These are phyloP conservation scores for Sisymbrium altissimum DNA, from an alignment of 345 rosid species.

Conservation along the genomic window DNA sequence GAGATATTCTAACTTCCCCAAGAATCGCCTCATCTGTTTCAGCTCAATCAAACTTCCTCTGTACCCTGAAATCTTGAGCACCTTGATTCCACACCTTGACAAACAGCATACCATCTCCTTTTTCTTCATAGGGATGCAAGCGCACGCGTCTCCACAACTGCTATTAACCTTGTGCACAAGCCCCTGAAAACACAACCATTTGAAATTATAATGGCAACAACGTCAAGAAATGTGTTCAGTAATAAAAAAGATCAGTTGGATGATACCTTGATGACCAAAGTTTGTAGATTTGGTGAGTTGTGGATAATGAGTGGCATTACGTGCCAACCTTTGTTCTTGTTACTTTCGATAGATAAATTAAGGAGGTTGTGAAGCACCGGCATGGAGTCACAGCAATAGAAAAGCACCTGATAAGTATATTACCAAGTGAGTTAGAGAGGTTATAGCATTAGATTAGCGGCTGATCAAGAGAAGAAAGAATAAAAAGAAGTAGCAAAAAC, in stretches of 20 bases:
- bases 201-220: background rate
- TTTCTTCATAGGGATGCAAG: background rate
- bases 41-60: background rate
- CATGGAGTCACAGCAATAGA: too few relatives aligned
- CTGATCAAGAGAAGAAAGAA: too few relatives aligned
- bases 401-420: too few relatives aligned
- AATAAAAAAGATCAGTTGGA: background rate
- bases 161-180: background rate
- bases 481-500: too few relatives aligned
- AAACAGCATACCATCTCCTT: background rate
- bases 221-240: background rate
- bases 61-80: background rate
- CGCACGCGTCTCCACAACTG: background rate
- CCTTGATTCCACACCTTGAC: background rate
- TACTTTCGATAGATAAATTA: too few relatives aligned
- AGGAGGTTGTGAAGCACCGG: too few relatives aligned
- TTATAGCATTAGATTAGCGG: too few relatives aligned
- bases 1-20: background rate
- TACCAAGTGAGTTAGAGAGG: too few relatives aligned
- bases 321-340: too few relatives aligned
- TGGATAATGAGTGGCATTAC: background rate
- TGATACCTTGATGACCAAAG: background rate
- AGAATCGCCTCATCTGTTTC: background rate
- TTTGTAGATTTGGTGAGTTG: background rate
- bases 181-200: background rate